Evolutionary conservation across 306 rosid species (phyloP).

Genomic region (Malus domestica): DNA sequence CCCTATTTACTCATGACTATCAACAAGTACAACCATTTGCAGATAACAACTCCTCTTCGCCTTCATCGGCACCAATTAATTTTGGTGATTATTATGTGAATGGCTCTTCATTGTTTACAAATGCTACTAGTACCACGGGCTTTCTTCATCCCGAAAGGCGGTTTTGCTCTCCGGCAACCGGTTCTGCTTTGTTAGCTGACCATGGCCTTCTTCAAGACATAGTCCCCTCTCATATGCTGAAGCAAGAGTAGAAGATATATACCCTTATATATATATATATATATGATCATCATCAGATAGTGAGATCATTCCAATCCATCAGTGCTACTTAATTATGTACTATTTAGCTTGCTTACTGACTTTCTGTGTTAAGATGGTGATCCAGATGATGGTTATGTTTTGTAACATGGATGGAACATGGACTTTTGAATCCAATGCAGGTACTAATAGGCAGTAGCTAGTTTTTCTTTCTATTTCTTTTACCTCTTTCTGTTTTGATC

Average conservation of each 20-base stretch:
- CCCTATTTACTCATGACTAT: background rate
- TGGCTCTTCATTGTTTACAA: background rate
- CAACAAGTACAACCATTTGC: constrained; percentile 11
- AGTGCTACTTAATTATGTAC: constrained; percentile 14
- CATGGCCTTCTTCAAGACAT: constrained; percentile 80
- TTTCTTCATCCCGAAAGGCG: constrained; percentile 37
- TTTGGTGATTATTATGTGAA: background rate
- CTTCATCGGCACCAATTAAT: background rate
- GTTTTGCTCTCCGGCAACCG: constrained; percentile 29
- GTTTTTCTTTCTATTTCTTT: background rate
- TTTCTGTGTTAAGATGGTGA: constrained; percentile 21
- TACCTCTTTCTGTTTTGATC: background rate
- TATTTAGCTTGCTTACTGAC: constrained; percentile 31
- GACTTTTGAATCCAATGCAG: constrained; percentile 25
- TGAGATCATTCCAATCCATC: background rate
- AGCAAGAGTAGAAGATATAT: constrained; percentile 33
- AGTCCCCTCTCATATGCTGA: constrained; percentile 50
- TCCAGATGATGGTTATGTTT: constrained; percentile 17
- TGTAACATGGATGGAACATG: constrained; percentile 6
- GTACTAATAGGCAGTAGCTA: background rate
- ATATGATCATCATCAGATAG: background rate
- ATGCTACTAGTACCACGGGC: constrained; percentile 1
- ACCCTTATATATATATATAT: background rate
- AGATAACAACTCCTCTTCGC: background rate
- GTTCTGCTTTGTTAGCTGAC: constrained; percentile 29